These are phyloP conservation scores for Mortierella sp. DNA, from an alignment of 371 early-diverging fungal species.

Conservation along the genomic window DNA sequence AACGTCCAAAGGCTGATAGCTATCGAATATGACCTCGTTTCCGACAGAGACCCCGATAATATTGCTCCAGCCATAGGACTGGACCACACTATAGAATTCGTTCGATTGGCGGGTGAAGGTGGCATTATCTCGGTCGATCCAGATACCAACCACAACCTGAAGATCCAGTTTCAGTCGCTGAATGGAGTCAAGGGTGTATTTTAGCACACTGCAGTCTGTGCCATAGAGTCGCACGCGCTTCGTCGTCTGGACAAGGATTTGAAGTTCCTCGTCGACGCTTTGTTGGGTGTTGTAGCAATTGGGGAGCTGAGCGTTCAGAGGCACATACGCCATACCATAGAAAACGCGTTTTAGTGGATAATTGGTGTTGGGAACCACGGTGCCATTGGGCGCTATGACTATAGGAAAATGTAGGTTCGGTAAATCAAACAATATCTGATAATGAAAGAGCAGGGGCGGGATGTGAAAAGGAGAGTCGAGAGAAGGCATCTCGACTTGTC, in stretches of 20 bases:
- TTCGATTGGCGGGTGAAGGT: conserved; percentile 59
- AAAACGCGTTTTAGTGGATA: conserved; percentile 53
- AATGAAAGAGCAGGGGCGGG: not conserved
- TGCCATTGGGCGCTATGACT: conserved; percentile 36
- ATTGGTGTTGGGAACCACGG: conserved; percentile 30
- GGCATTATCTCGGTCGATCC: conserved; percentile 56
- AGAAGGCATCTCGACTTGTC: too few relatives aligned
- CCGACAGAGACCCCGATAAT: conserved; percentile 61
- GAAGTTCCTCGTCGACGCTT: conserved; percentile 56
- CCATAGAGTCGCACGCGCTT: conserved; percentile 62
- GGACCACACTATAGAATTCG: conserved; percentile 42
- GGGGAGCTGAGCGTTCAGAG: conserved; percentile 54
- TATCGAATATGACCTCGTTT: conserved; percentile 69
- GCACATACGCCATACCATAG: conserved; percentile 63
- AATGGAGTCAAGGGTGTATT: conserved; percentile 54
- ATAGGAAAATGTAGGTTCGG: not conserved
- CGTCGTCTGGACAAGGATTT: conserved; percentile 57
- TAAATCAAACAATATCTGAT: not conserved
- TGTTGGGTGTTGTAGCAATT: conserved; percentile 55
- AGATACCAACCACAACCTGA: conserved; percentile 57
- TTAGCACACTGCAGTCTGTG: conserved; percentile 60
- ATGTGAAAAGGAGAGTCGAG: not conserved
- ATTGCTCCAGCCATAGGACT: conserved; percentile 52
- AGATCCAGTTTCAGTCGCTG: conserved; percentile 54
- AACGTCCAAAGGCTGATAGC: conserved; percentile 54